A percentile compares a stretch with the other conserved stretches of the same genome.
phyloP scores from a whole-genome alignment of 2,329 filamentous ascomycete genomes.

The Alternaria ventricosa region DNA sequence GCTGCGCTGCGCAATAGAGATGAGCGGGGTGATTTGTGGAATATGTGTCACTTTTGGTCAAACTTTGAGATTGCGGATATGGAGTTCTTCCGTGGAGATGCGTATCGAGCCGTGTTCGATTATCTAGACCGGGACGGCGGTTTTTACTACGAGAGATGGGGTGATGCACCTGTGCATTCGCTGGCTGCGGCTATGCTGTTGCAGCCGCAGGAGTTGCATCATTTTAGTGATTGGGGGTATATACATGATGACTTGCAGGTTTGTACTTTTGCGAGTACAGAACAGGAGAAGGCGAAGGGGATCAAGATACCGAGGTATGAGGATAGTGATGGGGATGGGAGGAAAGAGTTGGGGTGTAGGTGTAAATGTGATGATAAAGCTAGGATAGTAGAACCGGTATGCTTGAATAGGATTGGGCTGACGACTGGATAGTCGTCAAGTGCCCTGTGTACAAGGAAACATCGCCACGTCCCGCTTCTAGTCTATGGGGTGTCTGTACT shows the following conservation, averaged over 20 bases:
- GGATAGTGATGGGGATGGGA: not conserved
- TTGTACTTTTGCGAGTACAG: constrained; percentile 10
- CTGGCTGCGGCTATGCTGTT: constrained; percentile 89
- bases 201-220: constrained; percentile 84
- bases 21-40: constrained; percentile 82
- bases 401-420: constrained; percentile 4
- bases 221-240: constrained; percentile 98
- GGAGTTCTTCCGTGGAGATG: constrained; percentile 84
- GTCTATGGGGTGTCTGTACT: not conserved
- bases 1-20: constrained; percentile 62
- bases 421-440: not conserved
- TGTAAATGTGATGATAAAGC: constrained; percentile 8
- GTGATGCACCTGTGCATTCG: constrained; percentile 92
- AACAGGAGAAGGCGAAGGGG: constrained; percentile 4
- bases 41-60: constrained; percentile 96
- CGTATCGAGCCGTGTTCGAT: constrained; percentile 91
- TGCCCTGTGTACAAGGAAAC: not conserved
- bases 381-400: constrained; percentile 7
- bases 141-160: constrained; percentile 64
- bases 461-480: too few species aligned
- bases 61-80: constrained; percentile 97
- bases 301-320: not conserved
- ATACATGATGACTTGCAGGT: constrained; percentile 54
- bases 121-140: constrained; percentile 61
- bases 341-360: not conserved